A percentile compares a stretch with the other conserved stretches of the same genome.
Evolutionary conservation across 2,329 filamentous ascomycete species (phyloP).

Genomic region (Arthrinium phaeospermum): DNA sequence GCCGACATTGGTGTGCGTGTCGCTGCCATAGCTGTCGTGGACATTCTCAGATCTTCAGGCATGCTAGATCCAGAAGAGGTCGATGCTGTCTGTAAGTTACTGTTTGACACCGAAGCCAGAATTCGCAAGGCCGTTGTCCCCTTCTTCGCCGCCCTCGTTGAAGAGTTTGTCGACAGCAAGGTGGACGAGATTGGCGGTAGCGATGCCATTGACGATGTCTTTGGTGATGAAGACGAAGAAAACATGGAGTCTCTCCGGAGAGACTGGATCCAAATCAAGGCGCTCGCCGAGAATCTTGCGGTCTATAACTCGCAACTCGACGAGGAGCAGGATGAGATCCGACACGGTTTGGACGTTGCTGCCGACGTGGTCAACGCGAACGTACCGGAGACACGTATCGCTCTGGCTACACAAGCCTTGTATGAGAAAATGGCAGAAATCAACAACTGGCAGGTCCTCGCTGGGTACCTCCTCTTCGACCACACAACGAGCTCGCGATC

Average conservation of each 20-base stretch:
- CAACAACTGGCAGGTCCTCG: slow-evolving; percentile 84
- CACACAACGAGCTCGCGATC: slow-evolving; percentile 71
- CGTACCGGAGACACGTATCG: slow-evolving; percentile 79
- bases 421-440: slow-evolving; percentile 84
- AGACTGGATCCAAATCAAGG: slow-evolving; percentile 92
- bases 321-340: slow-evolving; percentile 56
- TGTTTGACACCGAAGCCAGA: slow-evolving; percentile 85
- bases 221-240: slow-evolving; percentile 74
- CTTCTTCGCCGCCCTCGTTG: slow-evolving; percentile 89
- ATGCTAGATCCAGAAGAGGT: slow-evolving; percentile 92
- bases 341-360: slow-evolving; percentile 55
- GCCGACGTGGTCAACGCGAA: slow-evolving; percentile 65
- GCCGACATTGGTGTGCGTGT: slow-evolving; percentile 81
- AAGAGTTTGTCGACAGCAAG: slow-evolving; percentile 79
- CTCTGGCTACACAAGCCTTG: slow-evolving; percentile 82
- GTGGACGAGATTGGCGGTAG: slow-evolving; percentile 84
- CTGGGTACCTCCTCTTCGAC: slow-evolving; percentile 91
- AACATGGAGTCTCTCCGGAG: slow-evolving; percentile 77
- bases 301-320: slow-evolving; percentile 77
- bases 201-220: slow-evolving; percentile 75
- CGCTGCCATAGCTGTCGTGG: slow-evolving; percentile 79
- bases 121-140: slow-evolving; percentile 87
- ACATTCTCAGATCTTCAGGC: slow-evolving; percentile 80
- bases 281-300: slow-evolving; percentile 81
- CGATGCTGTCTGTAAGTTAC: slow-evolving; percentile 82